These are phyloP conservation scores for Ceratobasidium sp. DNA, from an alignment of 1,284 basidiomycete species.

Conservation along the genomic window DNA sequence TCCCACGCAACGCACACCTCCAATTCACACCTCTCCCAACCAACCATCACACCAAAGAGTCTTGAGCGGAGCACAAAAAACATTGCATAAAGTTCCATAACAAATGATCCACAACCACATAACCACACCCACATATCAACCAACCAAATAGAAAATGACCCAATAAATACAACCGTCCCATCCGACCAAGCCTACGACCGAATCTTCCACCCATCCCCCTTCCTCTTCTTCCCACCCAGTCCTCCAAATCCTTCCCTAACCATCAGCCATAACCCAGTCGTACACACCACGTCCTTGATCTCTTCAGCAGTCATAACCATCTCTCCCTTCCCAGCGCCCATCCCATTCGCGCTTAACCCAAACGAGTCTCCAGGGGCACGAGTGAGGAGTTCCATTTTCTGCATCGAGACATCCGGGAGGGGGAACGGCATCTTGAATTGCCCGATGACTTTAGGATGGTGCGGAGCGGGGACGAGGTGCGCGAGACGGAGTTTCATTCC, in stretches of 20 bases:
- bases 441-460: constrained; percentile 95
- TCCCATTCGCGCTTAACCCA: too few relatives aligned
- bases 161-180: too few relatives aligned
- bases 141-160: too few relatives aligned
- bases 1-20: too few relatives aligned
- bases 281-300: constrained; percentile 92
- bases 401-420: constrained; percentile 76
- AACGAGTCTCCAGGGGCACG: constrained; percentile 27
- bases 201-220: constrained; percentile 82
- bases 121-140: too few relatives aligned
- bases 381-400: constrained; percentile 54
- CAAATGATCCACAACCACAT: too few relatives aligned
- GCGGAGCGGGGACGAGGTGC: constrained; percentile 90
- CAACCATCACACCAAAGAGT: too few relatives aligned
- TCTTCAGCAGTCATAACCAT: constrained; percentile 87
- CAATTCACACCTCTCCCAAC: too few relatives aligned
- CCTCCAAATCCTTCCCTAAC: constrained; percentile 94
- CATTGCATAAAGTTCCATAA: too few relatives aligned
- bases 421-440: constrained; percentile 91
- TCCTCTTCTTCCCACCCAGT: constrained; percentile 81
- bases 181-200: too few relatives aligned
- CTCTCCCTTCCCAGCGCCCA: constrained; percentile 51
- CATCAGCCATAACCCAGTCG: constrained; percentile 91
- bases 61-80: too few relatives aligned
- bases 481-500: constrained; percentile 71